Evolutionary conservation across 2,329 filamentous ascomycete species (phyloP).

Genomic region (Neofusicoccum kwambonambiense): DNA sequence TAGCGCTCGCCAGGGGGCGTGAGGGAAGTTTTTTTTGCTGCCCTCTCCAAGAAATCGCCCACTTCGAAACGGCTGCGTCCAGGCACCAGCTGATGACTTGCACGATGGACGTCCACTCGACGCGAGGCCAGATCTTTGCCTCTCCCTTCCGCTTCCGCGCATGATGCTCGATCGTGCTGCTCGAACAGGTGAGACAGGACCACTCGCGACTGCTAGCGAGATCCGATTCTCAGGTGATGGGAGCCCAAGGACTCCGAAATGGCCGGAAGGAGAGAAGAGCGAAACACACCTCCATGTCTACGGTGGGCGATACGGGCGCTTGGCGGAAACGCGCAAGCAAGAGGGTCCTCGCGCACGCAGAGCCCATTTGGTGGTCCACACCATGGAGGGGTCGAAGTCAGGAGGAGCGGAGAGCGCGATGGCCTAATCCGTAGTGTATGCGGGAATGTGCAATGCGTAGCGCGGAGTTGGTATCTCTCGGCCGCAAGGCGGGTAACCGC

Average conservation of each 20-base stretch:
- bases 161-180: constrained; percentile 1
- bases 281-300: not conserved
- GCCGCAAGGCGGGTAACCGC: not conserved
- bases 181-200: not conserved
- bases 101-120: not conserved
- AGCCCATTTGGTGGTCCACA: not conserved
- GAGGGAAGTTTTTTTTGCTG: not conserved
- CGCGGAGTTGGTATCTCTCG: not conserved
- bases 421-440: not conserved
- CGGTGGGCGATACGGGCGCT: not conserved
- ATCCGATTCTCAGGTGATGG: constrained; percentile 7
- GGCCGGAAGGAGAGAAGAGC: not conserved
- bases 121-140: not conserved
- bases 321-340: not conserved
- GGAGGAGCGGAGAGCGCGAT: not conserved
- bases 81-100: not conserved
- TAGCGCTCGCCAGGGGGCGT: constrained; percentile 1
- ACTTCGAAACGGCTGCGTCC: not conserved
- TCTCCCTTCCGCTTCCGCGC: not conserved
- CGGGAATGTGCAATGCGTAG: not conserved
- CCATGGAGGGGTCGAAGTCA: not conserved
- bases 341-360: not conserved
- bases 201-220: not conserved
- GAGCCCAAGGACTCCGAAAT: not conserved
- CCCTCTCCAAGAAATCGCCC: not conserved